Evolutionary conservation across 1,139 yeast species (phyloP), one percentile per base, ranked within the genome.

Genomic region (Spathaspora sp.): DNA sequence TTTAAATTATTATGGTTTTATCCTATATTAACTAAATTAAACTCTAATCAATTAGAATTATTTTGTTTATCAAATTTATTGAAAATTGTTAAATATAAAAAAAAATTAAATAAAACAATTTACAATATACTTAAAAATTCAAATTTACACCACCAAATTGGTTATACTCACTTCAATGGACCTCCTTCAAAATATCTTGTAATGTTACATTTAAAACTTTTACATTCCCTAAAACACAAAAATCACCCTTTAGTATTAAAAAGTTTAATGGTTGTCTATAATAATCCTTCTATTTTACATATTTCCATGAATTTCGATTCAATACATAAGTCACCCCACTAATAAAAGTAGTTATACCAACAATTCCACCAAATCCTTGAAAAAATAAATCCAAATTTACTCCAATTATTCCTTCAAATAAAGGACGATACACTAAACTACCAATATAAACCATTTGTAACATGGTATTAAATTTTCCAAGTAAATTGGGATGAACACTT

Each of bases 381-480:
- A 47, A 54, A 34, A 45, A 50, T 24, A 39, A 33, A n/a, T 44
- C 50, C 41, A 56, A 57, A 33, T 46, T 49, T 8, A 44, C 7
- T 7, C 24, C 44, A 50, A n/a, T 56, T 47, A 7, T 51, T 4
- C 64, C 52, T 46, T 74, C 66, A 15, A 86, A 54, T 0, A 83
- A 84, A 0, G 95, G 95, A 49, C 78, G 74, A 34, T 84, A 69
- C 43, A 91, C 86, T 50, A 88, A 80, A 15, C 82, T 72, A 0
- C 95, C 97, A 42, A 95, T 77, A 57, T 91, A 91, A 8, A 88
- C 59, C 97, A 95, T 91, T 64, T 95, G 99, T 52, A 95, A 76
- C 1, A 84, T 89, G 0, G 99, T 95, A 64, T 95, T 91, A 61
- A 83, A 76, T 63, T 93, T 93, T 10, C 97, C 90, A 36, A 95